phyloP scores from a whole-genome alignment of 2,329 filamentous ascomycete species.

The Macrophomina pseudophaseolina region DNA sequence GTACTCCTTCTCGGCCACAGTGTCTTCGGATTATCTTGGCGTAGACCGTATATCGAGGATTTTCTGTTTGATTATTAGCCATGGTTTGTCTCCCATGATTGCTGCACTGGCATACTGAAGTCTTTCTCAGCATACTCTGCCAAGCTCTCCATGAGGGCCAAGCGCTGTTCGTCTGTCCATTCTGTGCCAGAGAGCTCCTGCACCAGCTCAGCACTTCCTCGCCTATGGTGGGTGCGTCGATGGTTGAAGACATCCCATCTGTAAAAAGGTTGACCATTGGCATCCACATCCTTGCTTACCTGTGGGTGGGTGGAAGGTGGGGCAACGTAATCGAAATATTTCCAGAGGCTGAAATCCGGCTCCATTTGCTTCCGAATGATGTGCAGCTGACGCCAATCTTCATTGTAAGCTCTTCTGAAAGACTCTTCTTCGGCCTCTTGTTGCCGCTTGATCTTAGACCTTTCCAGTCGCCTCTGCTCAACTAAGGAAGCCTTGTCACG shows the following conservation, averaged over 20 bases:
- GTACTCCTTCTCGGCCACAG: slow-evolving; percentile 33
- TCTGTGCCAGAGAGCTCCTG: slow-evolving; percentile 28
- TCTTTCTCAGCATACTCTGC: slow-evolving; percentile 29
- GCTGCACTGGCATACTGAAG: slow-evolving; percentile 32
- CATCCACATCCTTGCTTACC: slow-evolving; percentile 37
- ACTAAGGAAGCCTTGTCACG: background rate
- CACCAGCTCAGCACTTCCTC: slow-evolving; percentile 36
- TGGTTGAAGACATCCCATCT: slow-evolving; percentile 43
- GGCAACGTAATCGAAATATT: background rate
- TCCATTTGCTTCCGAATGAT: slow-evolving; percentile 13
- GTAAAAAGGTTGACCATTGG: slow-evolving; percentile 47
- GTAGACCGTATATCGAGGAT: slow-evolving; percentile 35
- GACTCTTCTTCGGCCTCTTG: background rate
- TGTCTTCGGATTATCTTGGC: slow-evolving; percentile 36
- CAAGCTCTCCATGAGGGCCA: slow-evolving; percentile 41
- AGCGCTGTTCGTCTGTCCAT: slow-evolving; percentile 42
- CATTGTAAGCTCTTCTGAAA: background rate
- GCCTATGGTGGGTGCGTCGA: slow-evolving; percentile 15
- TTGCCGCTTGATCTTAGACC: background rate
- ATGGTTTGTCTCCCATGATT: background rate
- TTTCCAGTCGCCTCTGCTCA: background rate
- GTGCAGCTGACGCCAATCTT: slow-evolving; percentile 18
- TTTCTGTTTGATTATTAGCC: background rate
- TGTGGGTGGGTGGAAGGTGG: background rate
- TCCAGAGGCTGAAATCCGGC: background rate